These are phyloP conservation scores for Rhododendron griersonianum DNA, from an alignment of 148 eudicot genomes.

Conservation along the genomic window DNA sequence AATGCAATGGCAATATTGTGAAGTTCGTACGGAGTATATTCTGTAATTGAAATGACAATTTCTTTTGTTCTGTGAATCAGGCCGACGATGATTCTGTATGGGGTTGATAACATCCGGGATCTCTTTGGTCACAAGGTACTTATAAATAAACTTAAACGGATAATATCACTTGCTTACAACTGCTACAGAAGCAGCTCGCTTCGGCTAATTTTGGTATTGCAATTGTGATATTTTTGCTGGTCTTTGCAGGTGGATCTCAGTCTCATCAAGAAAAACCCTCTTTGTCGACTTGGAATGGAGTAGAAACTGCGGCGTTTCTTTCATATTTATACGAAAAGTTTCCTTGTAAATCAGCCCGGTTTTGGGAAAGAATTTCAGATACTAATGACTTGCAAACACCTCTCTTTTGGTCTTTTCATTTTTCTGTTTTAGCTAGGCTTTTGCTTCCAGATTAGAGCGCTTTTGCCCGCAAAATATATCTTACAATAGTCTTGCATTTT, in stretches of 20 bases:
- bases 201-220: neutral
- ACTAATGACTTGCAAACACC: neutral
- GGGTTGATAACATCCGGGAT: conserved; percentile 81
- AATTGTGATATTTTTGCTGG: neutral
- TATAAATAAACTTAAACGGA: neutral
- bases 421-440: neutral
- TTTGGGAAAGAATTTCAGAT: neutral
- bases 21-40: neutral
- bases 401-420: neutral
- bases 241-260: conserved; percentile 68
- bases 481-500: neutral
- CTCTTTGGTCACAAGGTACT: conserved; percentile 92
- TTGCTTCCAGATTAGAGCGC: neutral
- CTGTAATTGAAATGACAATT: neutral
- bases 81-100: conserved; percentile 85
- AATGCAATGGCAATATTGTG: neutral
- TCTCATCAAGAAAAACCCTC: conserved; percentile 67
- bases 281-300: conserved; percentile 66
- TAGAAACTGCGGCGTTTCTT: neutral
- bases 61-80: conserved; percentile 25
- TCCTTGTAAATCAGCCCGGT: too few species aligned
- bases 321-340: neutral
- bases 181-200: neutral
- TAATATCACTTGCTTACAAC: neutral
- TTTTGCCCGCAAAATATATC: neutral